Base-by-base conservation (phyloP, 1,284 basidiomycete species). In the Sporisorium sorghi region DNA sequence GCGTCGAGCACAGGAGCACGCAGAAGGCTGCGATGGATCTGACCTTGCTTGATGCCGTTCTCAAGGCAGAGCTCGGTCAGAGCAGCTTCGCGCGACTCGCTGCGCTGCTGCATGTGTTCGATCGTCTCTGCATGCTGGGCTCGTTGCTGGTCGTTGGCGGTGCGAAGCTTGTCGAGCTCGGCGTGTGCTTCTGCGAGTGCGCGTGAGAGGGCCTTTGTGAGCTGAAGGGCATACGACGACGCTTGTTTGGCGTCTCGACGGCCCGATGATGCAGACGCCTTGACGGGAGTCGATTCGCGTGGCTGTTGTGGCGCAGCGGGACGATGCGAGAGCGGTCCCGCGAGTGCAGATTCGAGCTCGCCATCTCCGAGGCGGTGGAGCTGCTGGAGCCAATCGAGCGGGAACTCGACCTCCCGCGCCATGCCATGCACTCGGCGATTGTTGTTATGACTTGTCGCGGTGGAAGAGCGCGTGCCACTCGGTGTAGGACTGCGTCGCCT, bases 41-140 rank as follows among this genome's bases (percentile, higher is more conserved):
- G 68, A 23, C 76, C 76, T 57, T 65, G 59, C 59, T 75, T 73
- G 63, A 77, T 77, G 48, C 72, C 76, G 39, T 75, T 63, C 39
- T 75, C 68, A 8, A 69, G 69, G 39, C 76, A 77, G 28, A 77
- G 72, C 4, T 33, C 43, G 23, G 54, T 74, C 30, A 77, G 54
- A 6, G 76, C 76, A 7, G 58, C 49, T 48, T 77, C 76, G 19
- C 76, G 50, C 2, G 76, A 72, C 39, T 75, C 71, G 50, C 35
- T 65, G 17, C 70, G 63, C 54, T 71, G 68, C 32, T 71, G 64
- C 42, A 61, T 33, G 28, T 67, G 59, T 24, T 75, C 73, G 6
- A 75, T n/a, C 2, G 57, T 47, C 32, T 68, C 51, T 24, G 55
- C 57, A 26, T 71, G 68, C 35, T 67, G 59, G 11, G 23, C 23